A percentile compares a stretch with the other conserved stretches of the same genome.
phyloP scores from a whole-genome alignment of 768 basidiomycete species.

The Phylloporus sp. region DNA sequence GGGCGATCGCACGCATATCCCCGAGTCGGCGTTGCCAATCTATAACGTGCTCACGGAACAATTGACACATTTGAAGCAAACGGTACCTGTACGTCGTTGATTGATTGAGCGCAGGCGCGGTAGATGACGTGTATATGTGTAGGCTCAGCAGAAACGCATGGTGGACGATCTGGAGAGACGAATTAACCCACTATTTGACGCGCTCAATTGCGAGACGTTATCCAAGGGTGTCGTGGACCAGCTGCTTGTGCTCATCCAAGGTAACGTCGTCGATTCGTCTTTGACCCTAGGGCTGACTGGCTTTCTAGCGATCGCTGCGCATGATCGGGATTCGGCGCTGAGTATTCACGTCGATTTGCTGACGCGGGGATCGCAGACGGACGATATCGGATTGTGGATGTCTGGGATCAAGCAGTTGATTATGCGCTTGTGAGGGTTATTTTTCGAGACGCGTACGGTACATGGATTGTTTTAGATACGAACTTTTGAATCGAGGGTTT shows the following conservation, averaged over 20 bases:
- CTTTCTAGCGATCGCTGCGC: constrained; percentile 68
- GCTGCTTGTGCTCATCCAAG: constrained; percentile 64
- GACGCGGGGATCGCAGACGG: constrained; percentile 70
- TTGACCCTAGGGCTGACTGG: neutral
- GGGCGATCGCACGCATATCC: constrained; percentile 92
- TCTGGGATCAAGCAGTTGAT: constrained; percentile 88
- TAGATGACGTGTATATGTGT: constrained; percentile 2
- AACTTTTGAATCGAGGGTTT: too few species aligned
- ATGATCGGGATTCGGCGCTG: constrained; percentile 72
- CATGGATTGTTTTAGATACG: too few species aligned
- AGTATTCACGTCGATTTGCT: constrained; percentile 83
- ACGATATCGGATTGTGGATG: constrained; percentile 86
- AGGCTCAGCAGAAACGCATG: constrained; percentile 81
- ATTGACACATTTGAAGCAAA: constrained; percentile 64
- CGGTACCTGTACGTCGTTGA: constrained; percentile 56
- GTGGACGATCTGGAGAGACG: constrained; percentile 85
- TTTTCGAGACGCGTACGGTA: too few species aligned
- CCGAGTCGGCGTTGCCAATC: constrained; percentile 59
- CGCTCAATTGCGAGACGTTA: constrained; percentile 84
- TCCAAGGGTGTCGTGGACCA: constrained; percentile 67
- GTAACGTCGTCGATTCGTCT: constrained; percentile 37
- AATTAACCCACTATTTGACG: constrained; percentile 82
- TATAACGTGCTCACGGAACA: constrained; percentile 62
- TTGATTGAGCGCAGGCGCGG: neutral
- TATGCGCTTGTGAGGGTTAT: constrained; percentile 45